Evolutionary conservation across 441 rosid species (phyloP), one percentile per base, ranked within the genome.

Genomic region (Mallotus repandus): DNA sequence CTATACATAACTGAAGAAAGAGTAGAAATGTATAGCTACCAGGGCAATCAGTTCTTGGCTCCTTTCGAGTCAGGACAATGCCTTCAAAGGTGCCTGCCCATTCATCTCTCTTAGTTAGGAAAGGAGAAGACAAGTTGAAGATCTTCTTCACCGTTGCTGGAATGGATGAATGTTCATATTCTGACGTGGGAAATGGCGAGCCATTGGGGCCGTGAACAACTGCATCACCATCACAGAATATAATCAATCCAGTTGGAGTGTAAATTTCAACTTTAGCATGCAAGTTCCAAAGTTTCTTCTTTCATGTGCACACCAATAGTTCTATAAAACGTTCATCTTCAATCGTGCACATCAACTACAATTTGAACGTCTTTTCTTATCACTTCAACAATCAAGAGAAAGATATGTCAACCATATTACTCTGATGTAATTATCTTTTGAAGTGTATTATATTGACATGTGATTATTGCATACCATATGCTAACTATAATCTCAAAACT

Each of bases 11-110:
- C 9, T 9, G 7, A 16, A 4, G 41, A 15, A 13, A 11, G 35
- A 7, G 0, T 6, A 13, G 56, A 38, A 38, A 38, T 38, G 50
- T 7, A n/a, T 4, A 68, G 35, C 14, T 41, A 90, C 95, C 91
- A 64, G 97, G 97, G 75, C 94, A 90, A 81, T 94, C 98, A 5
- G 90, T 88, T 87, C 98, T 76, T 52, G 97, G 97, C 52, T 78
- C 76, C 3, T 86, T 82, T 5, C 88, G 79, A 5, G 69, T 82
- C 57, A 80, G 87, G 25, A 90, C 80, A 72, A 91, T 84, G 78
- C 79, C 71, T 61, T 94, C 97, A 29, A 94, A 94, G 8, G 97
- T 86, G 22, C 88, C 97, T 1, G 98, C 97, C 97, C 98, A 94
- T 76, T 66, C 90, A 38, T 94, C 98, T 59, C 98, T 80, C 76